These are phyloP conservation scores for Ustilago hordei DNA, from an alignment of 1,284 basidiomycete genomes.

Conservation along the genomic window DNA sequence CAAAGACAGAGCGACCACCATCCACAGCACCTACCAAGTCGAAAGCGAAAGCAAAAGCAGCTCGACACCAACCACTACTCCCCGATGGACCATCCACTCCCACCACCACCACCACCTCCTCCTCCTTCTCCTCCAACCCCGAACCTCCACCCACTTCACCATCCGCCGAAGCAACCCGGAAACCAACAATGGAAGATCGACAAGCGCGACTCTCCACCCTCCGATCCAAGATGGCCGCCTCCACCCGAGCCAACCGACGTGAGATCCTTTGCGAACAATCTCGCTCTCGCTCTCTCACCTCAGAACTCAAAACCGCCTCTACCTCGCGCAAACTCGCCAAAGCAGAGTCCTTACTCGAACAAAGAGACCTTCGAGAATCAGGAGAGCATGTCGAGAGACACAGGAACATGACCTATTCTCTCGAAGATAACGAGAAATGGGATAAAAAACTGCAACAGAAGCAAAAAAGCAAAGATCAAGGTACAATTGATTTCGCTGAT, in stretches of 20 bases:
- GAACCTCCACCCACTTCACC: no score
- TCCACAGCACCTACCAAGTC: conserved; percentile 6
- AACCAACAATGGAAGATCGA: conserved; percentile 32
- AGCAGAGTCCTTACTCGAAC: conserved; percentile 85
- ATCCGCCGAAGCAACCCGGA: neutral
- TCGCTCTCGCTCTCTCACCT: conserved; percentile 35
- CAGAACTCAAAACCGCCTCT: conserved; percentile 23
- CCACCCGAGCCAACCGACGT: conserved; percentile 58
- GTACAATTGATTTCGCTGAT: conserved; percentile 91
- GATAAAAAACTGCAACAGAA: conserved; percentile 85
- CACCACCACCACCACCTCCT: neutral
- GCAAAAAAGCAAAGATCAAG: conserved; percentile 80
- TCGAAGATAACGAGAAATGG: conserved; percentile 95
- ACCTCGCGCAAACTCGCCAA: conserved; percentile 70
- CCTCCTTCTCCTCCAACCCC: neutral
- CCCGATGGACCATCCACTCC: conserved; percentile 8
- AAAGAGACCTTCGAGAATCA: conserved; percentile 86
- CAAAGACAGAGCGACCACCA: neutral
- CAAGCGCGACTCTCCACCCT: conserved; percentile 33
- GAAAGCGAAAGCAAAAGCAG: conserved; percentile 32
- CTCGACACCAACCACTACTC: conserved; percentile 26
- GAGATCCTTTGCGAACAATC: conserved; percentile 56
- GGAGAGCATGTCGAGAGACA: conserved; percentile 80
- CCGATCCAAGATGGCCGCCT: conserved; percentile 48
- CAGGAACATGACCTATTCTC: conserved; percentile 92